Evolutionary conservation across 352 stramenopile species (phyloP).

Genomic region (Phytophthora niederhauseri): DNA sequence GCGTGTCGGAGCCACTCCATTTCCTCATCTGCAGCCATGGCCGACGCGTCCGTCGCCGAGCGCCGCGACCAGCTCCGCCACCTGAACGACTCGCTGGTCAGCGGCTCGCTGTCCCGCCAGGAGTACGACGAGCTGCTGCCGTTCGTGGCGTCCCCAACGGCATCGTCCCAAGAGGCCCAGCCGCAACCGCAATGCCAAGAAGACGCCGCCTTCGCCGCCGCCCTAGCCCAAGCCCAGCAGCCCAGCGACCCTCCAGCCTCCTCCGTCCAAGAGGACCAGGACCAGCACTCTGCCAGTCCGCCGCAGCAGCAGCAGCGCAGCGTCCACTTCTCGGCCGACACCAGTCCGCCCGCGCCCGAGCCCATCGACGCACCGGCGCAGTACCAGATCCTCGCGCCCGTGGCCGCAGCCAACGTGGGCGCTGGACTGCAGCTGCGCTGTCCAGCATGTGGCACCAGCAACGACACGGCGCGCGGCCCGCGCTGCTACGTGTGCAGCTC

Average conservation of each 20-base stretch:
- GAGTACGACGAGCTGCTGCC: slow-evolving; percentile 51
- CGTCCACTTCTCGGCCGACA: slow-evolving; percentile 28
- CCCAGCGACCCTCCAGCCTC: slow-evolving; percentile 3
- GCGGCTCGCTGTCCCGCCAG: slow-evolving; percentile 36
- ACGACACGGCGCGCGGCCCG: slow-evolving; percentile 33
- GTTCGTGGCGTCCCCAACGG: slow-evolving; percentile 30
- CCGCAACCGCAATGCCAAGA: slow-evolving; percentile 5
- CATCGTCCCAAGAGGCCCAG: not conserved
- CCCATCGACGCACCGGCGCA: slow-evolving; percentile 19
- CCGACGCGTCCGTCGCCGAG: slow-evolving; percentile 16
- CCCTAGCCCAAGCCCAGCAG: slow-evolving; percentile 13
- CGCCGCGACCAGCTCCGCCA: slow-evolving; percentile 38
- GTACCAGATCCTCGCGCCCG: slow-evolving; percentile 24
- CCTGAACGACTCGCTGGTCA: slow-evolving; percentile 44
- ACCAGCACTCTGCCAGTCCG: not conserved
- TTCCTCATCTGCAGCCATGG: slow-evolving; percentile 16
- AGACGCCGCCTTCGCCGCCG: slow-evolving; percentile 10
- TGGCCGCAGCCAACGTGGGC: not conserved
- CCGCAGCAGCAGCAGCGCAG: slow-evolving; percentile 12
- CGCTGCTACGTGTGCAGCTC: slow-evolving; percentile 46
- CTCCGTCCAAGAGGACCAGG: too few relatives aligned
- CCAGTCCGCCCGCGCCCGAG: slow-evolving; percentile 13
- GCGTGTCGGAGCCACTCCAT: not conserved
- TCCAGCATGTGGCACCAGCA: slow-evolving; percentile 41
- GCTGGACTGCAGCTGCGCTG: slow-evolving; percentile 42